Evolutionary conservation across 2,329 filamentous ascomycete species (phyloP).

Genomic region (Fusarium mexicanum): DNA sequence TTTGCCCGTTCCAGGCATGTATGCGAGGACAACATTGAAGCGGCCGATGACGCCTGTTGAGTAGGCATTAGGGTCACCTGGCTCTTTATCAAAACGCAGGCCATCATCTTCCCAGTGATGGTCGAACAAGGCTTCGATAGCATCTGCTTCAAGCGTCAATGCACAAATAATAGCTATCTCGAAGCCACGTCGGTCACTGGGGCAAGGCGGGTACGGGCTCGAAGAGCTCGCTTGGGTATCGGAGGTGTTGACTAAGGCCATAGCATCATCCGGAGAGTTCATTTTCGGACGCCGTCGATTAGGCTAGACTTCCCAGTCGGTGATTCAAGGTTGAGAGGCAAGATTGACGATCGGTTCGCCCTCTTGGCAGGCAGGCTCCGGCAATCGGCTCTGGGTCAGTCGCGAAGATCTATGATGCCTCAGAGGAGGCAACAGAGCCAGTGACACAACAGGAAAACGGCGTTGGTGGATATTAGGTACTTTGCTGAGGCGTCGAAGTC

Average conservation of each 20-base stretch:
- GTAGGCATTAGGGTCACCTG: not conserved
- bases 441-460: fast-evolving
- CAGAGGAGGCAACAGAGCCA: no score
- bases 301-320: fast-evolving
- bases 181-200: not conserved
- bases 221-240: fast-evolving
- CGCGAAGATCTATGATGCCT: fast-evolving
- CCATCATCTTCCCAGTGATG: not conserved
- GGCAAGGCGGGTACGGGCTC: not conserved
- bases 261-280: no score
- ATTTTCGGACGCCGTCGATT: fast-evolving
- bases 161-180: conserved; percentile 7
- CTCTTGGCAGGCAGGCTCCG: not conserved
- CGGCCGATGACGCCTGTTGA: fast-evolving
- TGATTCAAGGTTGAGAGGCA: fast-evolving
- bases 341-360: no score
- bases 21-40: not conserved
- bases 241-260: no score
- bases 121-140: not conserved
- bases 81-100: fast-evolving
- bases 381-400: not conserved
- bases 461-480: fast-evolving
- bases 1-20: not conserved
- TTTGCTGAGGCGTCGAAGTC: not conserved
- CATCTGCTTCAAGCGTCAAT: not conserved